Base-by-base conservation (phyloP, 2,329 filamentous ascomycete genomes). In the Penicillium vulpinum region DNA sequence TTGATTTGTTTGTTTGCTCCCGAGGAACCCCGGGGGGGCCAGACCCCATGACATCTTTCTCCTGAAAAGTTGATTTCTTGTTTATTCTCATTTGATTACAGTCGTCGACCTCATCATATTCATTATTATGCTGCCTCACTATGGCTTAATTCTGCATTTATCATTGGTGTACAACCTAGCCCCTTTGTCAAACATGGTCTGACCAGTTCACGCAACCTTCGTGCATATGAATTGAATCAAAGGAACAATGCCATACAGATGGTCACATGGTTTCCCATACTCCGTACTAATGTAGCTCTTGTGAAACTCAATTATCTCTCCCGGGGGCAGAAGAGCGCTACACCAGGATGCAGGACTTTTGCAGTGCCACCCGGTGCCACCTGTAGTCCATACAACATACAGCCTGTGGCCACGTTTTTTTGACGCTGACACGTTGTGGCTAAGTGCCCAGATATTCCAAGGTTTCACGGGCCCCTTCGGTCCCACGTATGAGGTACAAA, bases 391-490 rank as follows among this genome's bases (percentile, higher is more conserved):
- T 28, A 22, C 44, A 33, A 33, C 4, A 82, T 86, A 0, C 83
- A 83, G 0, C 82, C 82, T 0, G 81, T 81, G 81, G 80, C 79
- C 16, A 84, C 69, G 11, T 75, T 76, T 61, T 76, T 61, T 85
- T 84, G 28, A 83, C 80, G 21, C 67, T 75, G 66, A 85, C 80
- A 3, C 78, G 78, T 61, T 78, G 79, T 18, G n/a, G n/a, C n/a
- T n/a, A n/a, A n/a, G n/a, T n/a, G n/a, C n/a, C n/a, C n/a, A n/a
- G n/a, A n/a, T n/a, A n/a, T n/a, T n/a, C n/a, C n/a, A n/a, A n/a
- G n/a, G 81, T 68, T 87, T 83, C 36, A 87, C 78, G 3, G 84
- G 81, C 33, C 83, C 83, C 64, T 87, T 87, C 51, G 81, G 76
- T 15, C 77, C 78, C 26, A 77, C 77, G 49, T 81, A 80, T 0